Percentiles rank a stretch among this genome's conserved stretches.
Conservation (phyloP, 768 basidiomycete genomes). For the Clavulina sp. region DNA sequence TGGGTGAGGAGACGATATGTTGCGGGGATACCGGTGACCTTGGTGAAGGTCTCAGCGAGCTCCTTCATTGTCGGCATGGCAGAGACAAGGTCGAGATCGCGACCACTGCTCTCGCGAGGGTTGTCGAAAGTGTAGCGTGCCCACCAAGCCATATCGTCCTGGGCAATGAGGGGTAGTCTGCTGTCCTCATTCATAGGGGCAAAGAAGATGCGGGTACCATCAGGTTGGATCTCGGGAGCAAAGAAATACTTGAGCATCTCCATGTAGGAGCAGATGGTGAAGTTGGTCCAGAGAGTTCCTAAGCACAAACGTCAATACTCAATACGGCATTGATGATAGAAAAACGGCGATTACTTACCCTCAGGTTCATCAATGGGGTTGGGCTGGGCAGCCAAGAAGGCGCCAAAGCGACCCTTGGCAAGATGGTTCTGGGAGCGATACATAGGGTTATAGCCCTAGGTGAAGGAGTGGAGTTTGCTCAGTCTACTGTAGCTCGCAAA, state of each 20-base stretch:
- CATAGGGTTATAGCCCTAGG: conserved; percentile 12
- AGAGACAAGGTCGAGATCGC: conserved; percentile 23
- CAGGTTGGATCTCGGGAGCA: conserved; percentile 6
- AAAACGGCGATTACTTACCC: conserved; percentile 22
- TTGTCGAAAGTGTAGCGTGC: conserved; percentile 24
- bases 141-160: conserved; percentile 26
- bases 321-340: conserved; percentile 25
- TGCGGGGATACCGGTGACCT: conserved; percentile 23
- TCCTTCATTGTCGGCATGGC: conserved; percentile 24
- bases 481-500: background rate
- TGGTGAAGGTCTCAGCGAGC: conserved; percentile 23
- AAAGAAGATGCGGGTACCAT: conserved; percentile 26
- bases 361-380: conserved; percentile 8
- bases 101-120: conserved; percentile 21
- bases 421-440: conserved; percentile 27
- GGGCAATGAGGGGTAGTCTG: conserved; percentile 24
- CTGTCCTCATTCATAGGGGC: conserved; percentile 20
- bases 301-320: conserved; percentile 23
- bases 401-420: conserved; percentile 26
- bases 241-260: conserved; percentile 21
- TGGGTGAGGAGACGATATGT: conserved; percentile 19
- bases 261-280: conserved; percentile 26
- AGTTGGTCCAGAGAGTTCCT: conserved; percentile 25
- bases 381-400: conserved; percentile 23
- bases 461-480: background rate